These are phyloP conservation scores for Ceratobasidium sp. DNA, from an alignment of 1,284 basidiomycete genomes.

Conservation along the genomic window DNA sequence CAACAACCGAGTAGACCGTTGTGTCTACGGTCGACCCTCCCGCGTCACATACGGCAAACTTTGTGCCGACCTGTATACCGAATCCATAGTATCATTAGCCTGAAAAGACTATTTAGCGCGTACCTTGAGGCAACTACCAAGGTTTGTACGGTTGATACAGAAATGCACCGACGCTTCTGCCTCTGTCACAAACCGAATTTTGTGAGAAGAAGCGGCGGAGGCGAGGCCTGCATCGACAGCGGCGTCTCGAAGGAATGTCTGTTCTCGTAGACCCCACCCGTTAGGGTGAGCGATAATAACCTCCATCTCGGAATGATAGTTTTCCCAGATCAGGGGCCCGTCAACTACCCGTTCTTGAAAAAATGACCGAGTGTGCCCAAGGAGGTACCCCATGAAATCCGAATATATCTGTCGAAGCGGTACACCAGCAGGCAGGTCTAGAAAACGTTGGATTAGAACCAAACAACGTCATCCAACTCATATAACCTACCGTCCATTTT, in stretches of 20 bases:
- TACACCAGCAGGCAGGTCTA: conserved; percentile 37
- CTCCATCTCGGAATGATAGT: background rate
- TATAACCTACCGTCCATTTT: conserved; percentile 16
- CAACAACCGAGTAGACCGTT: conserved; percentile 6
- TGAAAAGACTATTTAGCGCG: background rate
- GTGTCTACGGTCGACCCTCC: conserved; percentile 25
- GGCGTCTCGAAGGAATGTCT: conserved; percentile 19
- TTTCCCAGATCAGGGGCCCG: conserved; percentile 25
- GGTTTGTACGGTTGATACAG: conserved; percentile 9
- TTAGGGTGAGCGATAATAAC: conserved; percentile 42
- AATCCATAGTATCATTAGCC: background rate
- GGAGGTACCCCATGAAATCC: conserved; percentile 37
- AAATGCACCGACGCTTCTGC: conserved; percentile 27
- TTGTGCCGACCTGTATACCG: background rate
- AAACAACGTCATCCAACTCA: background rate
- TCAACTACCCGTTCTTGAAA: conserved; percentile 38
- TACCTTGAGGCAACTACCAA: background rate
- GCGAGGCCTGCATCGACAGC: background rate
- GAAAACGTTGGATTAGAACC: background rate
- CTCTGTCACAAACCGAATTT: conserved; percentile 9
- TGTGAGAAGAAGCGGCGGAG: background rate
- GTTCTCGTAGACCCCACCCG: conserved; percentile 40
- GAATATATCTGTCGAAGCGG: conserved; percentile 29
- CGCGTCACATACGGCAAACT: conserved; percentile 30
- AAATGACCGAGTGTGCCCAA: conserved; percentile 27